Evolutionary conservation across 768 basidiomycete genomes (phyloP), one percentile per base, ranked within the genome.

Genomic region (Lactifluus piperatus): DNA sequence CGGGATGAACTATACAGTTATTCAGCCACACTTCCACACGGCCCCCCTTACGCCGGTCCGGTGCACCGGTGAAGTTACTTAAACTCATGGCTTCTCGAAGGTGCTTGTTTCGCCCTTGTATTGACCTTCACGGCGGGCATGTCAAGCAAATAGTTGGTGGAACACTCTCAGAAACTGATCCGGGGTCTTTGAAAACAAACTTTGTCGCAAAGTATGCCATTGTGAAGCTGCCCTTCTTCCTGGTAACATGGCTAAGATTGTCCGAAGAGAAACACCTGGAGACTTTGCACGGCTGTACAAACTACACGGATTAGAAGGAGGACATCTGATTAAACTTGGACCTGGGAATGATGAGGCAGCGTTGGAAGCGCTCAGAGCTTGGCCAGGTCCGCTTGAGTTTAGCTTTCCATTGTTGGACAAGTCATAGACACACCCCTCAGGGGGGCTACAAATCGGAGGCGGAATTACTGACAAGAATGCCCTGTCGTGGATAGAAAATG

Each of bases 131-230:
- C 73, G 81, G 86, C 59, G 97, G 97, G 5, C 79, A 92, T 67
- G 97, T 99, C 58, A 98, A 98, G 74, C 97, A 99, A 73, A 97
- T 99, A 55, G 91, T 99, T 14, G 97, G 97, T 44, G 92, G 94
- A 4, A 94, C 93, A 4, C 79, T 99, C 30, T 89, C 88, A 20
- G 87, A 91, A 51, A 65, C 71, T 24, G 69, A 80, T 34, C 81
- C 87, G 7, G 73, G 77, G 24, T 70, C 69, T 41, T 77, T 97
- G 64, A 81, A 80, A 71, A 94, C 91, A 22, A 98, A 99, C 71
- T 98, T 94, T 68, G 83, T 97, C 44, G 83, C 94, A 61, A 89
- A 82, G 94, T 86, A 66, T 65, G 82, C 76, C n/a, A n/a, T 22
- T 58, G 26, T 27, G 26, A 51, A 29, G 41, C 51, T 48, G 13